These are phyloP conservation scores for Funneliformis geosporum DNA, from an alignment of 192 early-diverging fungal species.

Conservation along the genomic window DNA sequence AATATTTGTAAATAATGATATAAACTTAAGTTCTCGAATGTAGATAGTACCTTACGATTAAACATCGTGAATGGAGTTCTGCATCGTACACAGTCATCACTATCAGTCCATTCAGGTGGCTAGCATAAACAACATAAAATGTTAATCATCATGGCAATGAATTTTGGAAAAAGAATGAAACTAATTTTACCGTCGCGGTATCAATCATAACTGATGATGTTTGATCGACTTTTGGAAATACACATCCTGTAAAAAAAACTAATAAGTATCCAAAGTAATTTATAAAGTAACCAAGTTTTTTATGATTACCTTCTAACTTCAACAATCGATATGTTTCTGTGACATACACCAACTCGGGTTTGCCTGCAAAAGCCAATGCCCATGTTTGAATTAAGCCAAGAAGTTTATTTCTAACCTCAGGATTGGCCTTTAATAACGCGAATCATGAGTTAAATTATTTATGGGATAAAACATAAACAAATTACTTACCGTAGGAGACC, in stretches of 20 bases:
- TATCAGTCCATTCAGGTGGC: constrained; percentile 97
- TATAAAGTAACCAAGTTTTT: background rate
- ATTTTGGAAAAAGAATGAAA: background rate
- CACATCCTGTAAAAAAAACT: constrained; percentile 39
- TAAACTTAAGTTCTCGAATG: background rate
- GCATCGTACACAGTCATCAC: constrained; percentile 92
- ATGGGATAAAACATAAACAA: background rate
- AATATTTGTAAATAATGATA: background rate
- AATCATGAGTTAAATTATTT: background rate
- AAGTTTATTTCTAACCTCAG: constrained; percentile 76
- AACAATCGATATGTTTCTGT: constrained; percentile 78
- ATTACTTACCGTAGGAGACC: constrained; percentile 50
- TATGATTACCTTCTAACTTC: constrained; percentile 65
- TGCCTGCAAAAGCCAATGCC: constrained; percentile 79
- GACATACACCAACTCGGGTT: constrained; percentile 78
- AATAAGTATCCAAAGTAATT: background rate
- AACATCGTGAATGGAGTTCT: constrained; percentile 89
- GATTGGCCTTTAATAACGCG: constrained; percentile 51
- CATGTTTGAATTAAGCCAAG: constrained; percentile 86
- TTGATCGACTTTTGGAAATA: constrained; percentile 73
- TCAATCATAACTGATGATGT: constrained; percentile 68
- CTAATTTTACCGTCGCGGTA: constrained; percentile 80
- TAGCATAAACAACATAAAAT: constrained; percentile 36
- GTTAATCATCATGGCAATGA: background rate
- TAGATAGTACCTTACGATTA: constrained; percentile 74